Conservation (phyloP, 2,329 filamentous ascomycete genomes). For the Curvularia lunata region DNA sequence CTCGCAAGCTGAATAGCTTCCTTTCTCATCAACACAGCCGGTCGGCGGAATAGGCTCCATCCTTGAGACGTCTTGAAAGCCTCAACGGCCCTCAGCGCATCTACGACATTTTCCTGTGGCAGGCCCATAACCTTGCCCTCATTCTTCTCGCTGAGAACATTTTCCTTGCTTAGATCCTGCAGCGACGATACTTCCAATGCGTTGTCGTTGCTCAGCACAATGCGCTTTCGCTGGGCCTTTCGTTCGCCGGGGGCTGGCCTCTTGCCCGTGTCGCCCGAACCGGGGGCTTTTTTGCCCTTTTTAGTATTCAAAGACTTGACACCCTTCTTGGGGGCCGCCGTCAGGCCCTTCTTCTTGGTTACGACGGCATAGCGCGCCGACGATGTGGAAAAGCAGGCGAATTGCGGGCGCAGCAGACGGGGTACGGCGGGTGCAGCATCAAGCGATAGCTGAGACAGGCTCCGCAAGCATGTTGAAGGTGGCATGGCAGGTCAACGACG, state of each 20-base stretch:
- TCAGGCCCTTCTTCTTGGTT: conserved; percentile 37
- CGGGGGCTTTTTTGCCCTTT: conserved; percentile 50
- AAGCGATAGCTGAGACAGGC: conserved; percentile 41
- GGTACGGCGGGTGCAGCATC: conserved; percentile 35
- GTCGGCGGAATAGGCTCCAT: conserved; percentile 85
- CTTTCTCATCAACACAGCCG: conserved; percentile 76
- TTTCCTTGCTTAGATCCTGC: conserved; percentile 64
- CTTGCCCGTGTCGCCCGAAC: conserved; percentile 50
- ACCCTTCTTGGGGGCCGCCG: conserved; percentile 44
- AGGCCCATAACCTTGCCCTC: conserved; percentile 73
- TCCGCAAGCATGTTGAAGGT: conserved; percentile 41
- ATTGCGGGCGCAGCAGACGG: conserved; percentile 34
- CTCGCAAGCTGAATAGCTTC: conserved; percentile 78
- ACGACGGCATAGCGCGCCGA: conserved; percentile 33
- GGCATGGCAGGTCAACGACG: conserved; percentile 39
- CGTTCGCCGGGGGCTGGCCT: conserved; percentile 78
- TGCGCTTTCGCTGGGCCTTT: conserved; percentile 84
- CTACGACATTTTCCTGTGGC: conserved; percentile 71
- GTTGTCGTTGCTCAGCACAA: conserved; percentile 93
- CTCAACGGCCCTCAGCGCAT: conserved; percentile 80
- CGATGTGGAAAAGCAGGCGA: conserved; percentile 47
- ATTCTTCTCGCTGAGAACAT: conserved; percentile 51
- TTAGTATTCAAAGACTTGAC: conserved; percentile 52
- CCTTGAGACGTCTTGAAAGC: conserved; percentile 90
- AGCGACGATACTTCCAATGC: conserved; percentile 78